These are phyloP conservation scores for Syncephalastrum contaminatum DNA, from an alignment of 371 early-diverging fungal species.

Conservation along the genomic window DNA sequence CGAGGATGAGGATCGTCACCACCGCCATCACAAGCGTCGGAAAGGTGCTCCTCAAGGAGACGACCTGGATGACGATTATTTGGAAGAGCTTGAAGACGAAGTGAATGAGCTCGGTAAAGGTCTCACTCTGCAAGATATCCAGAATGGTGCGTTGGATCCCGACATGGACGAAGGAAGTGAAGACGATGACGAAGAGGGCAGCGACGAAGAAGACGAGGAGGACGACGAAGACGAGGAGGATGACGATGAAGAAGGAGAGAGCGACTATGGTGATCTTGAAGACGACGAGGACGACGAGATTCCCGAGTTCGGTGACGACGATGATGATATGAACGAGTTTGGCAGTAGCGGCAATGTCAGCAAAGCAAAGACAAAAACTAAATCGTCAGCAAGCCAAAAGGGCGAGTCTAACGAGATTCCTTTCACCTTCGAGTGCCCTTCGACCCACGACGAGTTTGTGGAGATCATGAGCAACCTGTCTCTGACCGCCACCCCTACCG, in stretches of 20 bases:
- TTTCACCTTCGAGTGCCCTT: constrained; percentile 82
- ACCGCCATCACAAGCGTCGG: constrained; percentile 39
- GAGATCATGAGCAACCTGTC: constrained; percentile 45
- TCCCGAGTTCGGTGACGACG: constrained; percentile 40
- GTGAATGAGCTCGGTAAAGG: constrained; percentile 41
- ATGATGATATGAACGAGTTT: constrained; percentile 50
- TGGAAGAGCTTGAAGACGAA: constrained; percentile 45
- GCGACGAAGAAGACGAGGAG: constrained; percentile 33
- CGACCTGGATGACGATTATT: constrained; percentile 81
- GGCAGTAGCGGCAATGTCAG: constrained; percentile 27
- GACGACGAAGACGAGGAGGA: constrained; percentile 51
- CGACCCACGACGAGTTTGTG: constrained; percentile 64
- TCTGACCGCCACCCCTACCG: constrained; percentile 62
- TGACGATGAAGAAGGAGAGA: constrained; percentile 32
- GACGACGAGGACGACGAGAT: constrained; percentile 35
- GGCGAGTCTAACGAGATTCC: constrained; percentile 62
- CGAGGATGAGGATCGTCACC: constrained; percentile 60
- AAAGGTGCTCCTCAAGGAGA: constrained; percentile 70
- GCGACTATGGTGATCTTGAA: constrained; percentile 48
- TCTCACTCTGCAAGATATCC: constrained; percentile 50
- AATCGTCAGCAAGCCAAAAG: constrained; percentile 14
- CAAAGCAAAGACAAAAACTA: constrained; percentile 20
- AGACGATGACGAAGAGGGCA: constrained; percentile 33
- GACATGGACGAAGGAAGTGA: constrained; percentile 31
- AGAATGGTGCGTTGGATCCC: constrained; percentile 29